phyloP scores from a whole-genome alignment of 1,284 basidiomycete genomes.

The Sporisorium scitamineum region DNA sequence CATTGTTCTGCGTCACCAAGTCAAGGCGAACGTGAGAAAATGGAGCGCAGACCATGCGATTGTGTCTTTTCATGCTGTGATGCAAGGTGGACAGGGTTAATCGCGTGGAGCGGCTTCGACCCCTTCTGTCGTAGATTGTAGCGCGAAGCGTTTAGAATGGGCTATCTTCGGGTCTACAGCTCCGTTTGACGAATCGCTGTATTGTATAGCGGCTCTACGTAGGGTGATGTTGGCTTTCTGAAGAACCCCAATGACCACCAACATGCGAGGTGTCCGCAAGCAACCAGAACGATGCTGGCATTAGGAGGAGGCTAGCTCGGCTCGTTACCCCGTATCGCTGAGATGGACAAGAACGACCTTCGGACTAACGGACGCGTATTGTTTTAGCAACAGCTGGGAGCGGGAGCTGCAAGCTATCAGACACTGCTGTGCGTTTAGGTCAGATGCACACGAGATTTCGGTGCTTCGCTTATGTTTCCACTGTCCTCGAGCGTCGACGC shows the following conservation, averaged over 20 bases:
- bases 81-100: background rate
- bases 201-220: background rate
- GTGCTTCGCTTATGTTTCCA: background rate
- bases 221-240: background rate
- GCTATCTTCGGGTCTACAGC: background rate
- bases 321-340: constrained; percentile 5
- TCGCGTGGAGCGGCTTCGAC: constrained; percentile 6
- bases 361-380: background rate
- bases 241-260: background rate
- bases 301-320: background rate
- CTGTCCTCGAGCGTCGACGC: background rate
- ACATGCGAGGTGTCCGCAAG: background rate
- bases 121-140: background rate
- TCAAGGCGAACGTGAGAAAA: constrained; percentile 1
- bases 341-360: background rate
- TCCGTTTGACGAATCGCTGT: background rate
- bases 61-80: constrained; percentile 5
- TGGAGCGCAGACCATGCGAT: background rate
- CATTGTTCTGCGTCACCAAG: background rate
- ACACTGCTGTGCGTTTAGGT: too few species aligned
- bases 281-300: constrained; percentile 3
- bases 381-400: background rate
- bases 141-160: background rate
- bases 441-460: background rate
- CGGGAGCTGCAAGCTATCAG: too few species aligned